These are phyloP conservation scores for Tribonema minus DNA, from an alignment of 108 stramenopile genomes.

Conservation along the genomic window DNA sequence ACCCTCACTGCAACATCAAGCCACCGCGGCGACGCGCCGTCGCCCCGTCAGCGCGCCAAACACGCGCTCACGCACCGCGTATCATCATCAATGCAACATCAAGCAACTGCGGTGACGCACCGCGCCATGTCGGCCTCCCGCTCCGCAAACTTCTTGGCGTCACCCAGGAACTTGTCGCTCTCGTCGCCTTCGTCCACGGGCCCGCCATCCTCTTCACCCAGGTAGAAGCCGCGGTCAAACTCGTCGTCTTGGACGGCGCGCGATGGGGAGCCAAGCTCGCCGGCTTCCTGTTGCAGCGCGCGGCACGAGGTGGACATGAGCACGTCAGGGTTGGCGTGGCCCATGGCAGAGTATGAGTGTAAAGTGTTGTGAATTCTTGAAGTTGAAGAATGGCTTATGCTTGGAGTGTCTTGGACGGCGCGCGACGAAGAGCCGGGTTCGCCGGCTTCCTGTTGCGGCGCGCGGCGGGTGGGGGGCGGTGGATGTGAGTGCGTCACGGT, in stretches of 20 bases:
- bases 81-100: background rate
- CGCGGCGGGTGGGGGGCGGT: background rate
- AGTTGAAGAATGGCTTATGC: background rate
- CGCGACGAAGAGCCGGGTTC: background rate
- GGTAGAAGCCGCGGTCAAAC: conserved; percentile 84
- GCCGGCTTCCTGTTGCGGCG: conserved; percentile 13
- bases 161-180: conserved; percentile 73
- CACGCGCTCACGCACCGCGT: too few relatives aligned
- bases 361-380: background rate
- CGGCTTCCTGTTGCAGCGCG: conserved; percentile 14
- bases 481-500: too few relatives aligned
- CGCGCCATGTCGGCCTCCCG: conserved; percentile 75
- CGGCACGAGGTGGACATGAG: background rate
- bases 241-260: conserved; percentile 62
- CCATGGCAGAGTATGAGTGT: too few relatives aligned
- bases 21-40: background rate
- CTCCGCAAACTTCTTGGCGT: conserved; percentile 66
- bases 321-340: too few relatives aligned
- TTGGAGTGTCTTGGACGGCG: conserved; percentile 43
- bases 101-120: conserved; percentile 5
- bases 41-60: too few relatives aligned
- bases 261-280: background rate
- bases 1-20: background rate
- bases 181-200: conserved; percentile 42
- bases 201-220: conserved; percentile 69